These are phyloP conservation scores for Talaromyces proteolyticus DNA, from an alignment of 495 filamentous ascomycete genomes.

Conservation along the genomic window DNA sequence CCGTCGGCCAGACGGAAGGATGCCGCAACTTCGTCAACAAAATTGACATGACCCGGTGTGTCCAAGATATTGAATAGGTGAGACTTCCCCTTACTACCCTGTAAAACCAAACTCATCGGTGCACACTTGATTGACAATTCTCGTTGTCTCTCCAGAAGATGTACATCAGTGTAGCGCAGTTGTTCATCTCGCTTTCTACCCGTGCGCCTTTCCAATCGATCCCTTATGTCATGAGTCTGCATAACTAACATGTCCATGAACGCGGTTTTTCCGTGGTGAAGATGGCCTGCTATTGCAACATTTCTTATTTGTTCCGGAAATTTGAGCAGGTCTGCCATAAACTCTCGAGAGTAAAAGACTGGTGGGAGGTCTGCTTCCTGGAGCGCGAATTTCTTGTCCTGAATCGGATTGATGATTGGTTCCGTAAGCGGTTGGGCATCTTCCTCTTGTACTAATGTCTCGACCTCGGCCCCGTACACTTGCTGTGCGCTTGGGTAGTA, in stretches of 20 bases:
- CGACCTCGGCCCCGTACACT: conserved; percentile 88
- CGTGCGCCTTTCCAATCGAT: conserved; percentile 67
- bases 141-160: conserved; percentile 80
- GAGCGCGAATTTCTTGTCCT: conserved; percentile 91
- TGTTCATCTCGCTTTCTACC: conserved; percentile 85
- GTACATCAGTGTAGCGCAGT: conserved; percentile 88
- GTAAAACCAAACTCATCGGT: conserved; percentile 90
- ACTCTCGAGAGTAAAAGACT: conserved; percentile 78
- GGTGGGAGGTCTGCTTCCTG: conserved; percentile 87
- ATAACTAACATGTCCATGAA: conserved; percentile 98
- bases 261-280: conserved; percentile 97
- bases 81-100: conserved; percentile 86
- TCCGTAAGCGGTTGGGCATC: conserved; percentile 89
- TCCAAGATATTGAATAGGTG: conserved; percentile 93
- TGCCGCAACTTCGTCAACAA: conserved; percentile 92
- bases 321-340: conserved; percentile 95
- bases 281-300: conserved; percentile 82
- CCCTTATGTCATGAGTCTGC: conserved; percentile 84
- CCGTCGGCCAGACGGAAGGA: conserved; percentile 85
- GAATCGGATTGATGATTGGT: conserved; percentile 88
- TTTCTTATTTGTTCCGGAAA: conserved; percentile 93
- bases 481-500: conserved; percentile 97
- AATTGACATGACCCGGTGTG: conserved; percentile 96
- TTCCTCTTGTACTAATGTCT: conserved; percentile 94
- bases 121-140: conserved; percentile 91